Conservation (phyloP, 345 rosid species). For the Salix arbutifolia region DNA sequence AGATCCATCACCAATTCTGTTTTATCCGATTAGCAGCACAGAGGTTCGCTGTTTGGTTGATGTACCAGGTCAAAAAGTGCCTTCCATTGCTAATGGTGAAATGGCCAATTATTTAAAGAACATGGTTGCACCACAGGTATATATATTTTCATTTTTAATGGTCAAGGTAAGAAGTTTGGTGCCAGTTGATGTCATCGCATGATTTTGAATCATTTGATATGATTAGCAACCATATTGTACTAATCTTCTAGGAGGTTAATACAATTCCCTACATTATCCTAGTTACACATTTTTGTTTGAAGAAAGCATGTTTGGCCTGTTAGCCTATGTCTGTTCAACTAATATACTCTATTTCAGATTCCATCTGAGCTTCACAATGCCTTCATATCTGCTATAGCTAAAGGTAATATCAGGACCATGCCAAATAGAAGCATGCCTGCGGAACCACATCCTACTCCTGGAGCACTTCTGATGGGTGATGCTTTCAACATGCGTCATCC, state of each 20-base stretch:
- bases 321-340: not conserved
- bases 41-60: constrained; percentile 23
- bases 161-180: not conserved
- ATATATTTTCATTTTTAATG: not conserved
- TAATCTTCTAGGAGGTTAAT: no score
- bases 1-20: constrained; percentile 20
- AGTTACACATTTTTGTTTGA: not conserved
- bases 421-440: constrained; percentile 25
- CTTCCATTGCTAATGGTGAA: constrained; percentile 21
- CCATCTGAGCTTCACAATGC: constrained; percentile 4
- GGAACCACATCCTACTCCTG: constrained; percentile 19
- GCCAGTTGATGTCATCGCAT: not conserved
- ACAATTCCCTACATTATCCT: not conserved
- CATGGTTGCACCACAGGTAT: constrained; percentile 18
- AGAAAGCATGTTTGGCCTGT: not conserved
- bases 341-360: constrained; percentile 1
- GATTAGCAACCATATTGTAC: not conserved
- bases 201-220: not conserved
- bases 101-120: constrained; percentile 18
- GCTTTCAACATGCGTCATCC: constrained; percentile 28
- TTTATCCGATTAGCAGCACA: constrained; percentile 21
- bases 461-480: constrained; percentile 21
- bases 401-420: constrained; percentile 16
- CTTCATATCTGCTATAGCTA: constrained; percentile 12
- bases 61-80: constrained; percentile 18